phyloP scores from a whole-genome alignment of 2,329 filamentous ascomycete genomes.

The Aspergillus novoparasiticus region DNA sequence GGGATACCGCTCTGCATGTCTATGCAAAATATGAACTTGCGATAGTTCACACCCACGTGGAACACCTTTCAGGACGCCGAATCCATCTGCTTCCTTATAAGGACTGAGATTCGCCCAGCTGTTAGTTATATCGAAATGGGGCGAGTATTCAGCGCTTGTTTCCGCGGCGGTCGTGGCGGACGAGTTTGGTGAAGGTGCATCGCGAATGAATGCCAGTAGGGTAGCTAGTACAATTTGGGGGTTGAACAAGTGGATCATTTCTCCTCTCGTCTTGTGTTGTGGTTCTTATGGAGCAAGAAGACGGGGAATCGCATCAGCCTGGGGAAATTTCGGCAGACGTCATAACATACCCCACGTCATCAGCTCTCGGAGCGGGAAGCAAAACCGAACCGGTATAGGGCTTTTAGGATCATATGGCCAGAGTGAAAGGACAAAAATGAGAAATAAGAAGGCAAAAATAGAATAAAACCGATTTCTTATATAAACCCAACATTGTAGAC shows the following conservation, averaged over 20 bases:
- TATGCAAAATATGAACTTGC: slow-evolving; percentile 57
- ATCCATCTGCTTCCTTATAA: slow-evolving; percentile 29
- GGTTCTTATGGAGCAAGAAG: neutral
- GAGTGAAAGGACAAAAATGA: no score
- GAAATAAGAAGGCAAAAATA: no score
- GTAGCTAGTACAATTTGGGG: neutral
- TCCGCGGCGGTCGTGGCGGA: slow-evolving; percentile 16
- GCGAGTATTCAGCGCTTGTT: slow-evolving; percentile 27
- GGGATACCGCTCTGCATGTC: slow-evolving; percentile 58
- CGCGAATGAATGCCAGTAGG: slow-evolving; percentile 1
- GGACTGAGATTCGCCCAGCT: slow-evolving; percentile 37
- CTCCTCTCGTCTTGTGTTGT: neutral
- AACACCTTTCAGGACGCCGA: slow-evolving; percentile 43
- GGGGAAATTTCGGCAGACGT: neutral
- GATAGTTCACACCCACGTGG: slow-evolving; percentile 60
- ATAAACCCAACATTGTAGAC: no score
- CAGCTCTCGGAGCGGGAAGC: no score
- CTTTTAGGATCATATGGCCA: no score
- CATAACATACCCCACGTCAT: neutral
- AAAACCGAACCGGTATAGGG: no score
- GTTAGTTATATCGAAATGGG: slow-evolving; percentile 35
- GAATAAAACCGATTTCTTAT: no score
- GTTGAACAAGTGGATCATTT: neutral
- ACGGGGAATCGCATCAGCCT: neutral
- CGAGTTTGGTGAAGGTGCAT: neutral